Evolutionary conservation across 306 rosid genomes (phyloP), one percentile per base, ranked within the genome.

Genomic region (Vachellia pachyceras): DNA sequence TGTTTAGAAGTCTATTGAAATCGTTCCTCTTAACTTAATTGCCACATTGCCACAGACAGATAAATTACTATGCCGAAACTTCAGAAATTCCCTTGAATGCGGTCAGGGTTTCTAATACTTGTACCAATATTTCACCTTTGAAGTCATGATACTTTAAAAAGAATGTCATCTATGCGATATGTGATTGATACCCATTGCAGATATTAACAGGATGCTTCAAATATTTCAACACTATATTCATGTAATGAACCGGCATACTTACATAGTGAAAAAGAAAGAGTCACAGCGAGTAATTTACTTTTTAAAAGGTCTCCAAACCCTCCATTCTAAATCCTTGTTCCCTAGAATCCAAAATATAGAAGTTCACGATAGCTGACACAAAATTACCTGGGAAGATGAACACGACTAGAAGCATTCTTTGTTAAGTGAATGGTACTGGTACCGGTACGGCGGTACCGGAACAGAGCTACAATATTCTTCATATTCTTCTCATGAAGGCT

Each of bases 361-460:
- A 5, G 64, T 23, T 58, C 73, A 40, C 46, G 33, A 7, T 2
- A 40, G 9, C 70, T 8, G 11, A 35, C 36, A 12, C 12, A 25
- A 36, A 79, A 10, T 70, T 70, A 42, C 23, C 7, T 17, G 10
- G 81, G 54, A 78, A 50, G 4, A 9, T 25, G 11, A 54, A 29
- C 33, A 29, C 33, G 2, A 29, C 33, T 29, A 29, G 33, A 29
- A 29, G 33, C 33, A 29, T 29, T 29, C 23, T 71, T 39, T 46
- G 54, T 47, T 61, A 63, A 47, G 35, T 15, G 14, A 58, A 37
- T 36, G 44, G 47, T 47, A 36, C 73, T 39, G 55, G 63, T 47
- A 36, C 73, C 42, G 55, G 63, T n/a, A n/a, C n/a, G n/a, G n/a
- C n/a, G n/a, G n/a, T 47, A 46, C 66, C 73, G 36, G 6, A 46